phyloP scores from a whole-genome alignment of 345 rosid species.

The Dimocarpus longan region DNA sequence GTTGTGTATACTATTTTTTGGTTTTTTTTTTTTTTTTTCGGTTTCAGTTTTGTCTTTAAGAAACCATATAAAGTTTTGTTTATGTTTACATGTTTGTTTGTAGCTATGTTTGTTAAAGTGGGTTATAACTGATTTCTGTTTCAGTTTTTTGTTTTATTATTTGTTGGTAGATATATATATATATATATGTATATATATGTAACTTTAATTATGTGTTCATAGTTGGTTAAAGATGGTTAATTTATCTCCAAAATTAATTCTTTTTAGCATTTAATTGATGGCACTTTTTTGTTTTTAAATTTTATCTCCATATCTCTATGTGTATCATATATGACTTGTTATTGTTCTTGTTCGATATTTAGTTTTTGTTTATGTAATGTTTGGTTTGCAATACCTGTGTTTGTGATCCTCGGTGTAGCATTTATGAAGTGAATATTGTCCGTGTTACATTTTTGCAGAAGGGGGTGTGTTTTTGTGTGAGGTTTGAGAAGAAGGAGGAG shows the following conservation, averaged over 20 bases:
- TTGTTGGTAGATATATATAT: slow-evolving; percentile 4
- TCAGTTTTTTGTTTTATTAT: neutral
- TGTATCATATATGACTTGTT: neutral
- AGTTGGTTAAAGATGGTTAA: slow-evolving; percentile 11
- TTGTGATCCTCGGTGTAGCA: slow-evolving; percentile 4
- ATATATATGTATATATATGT: slow-evolving; percentile 9
- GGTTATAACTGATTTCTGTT: slow-evolving; percentile 41
- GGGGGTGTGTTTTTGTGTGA: slow-evolving; percentile 3
- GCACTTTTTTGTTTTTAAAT: neutral
- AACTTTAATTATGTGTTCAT: slow-evolving; percentile 15
- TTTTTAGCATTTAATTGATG: slow-evolving; percentile 3
- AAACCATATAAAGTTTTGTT: neutral
- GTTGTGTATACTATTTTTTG: slow-evolving; percentile 20
- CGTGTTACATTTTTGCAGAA: slow-evolving; percentile 26
- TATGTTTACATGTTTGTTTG: slow-evolving; percentile 3
- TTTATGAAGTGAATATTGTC: slow-evolving; percentile 25
- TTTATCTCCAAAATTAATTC: slow-evolving; percentile 19
- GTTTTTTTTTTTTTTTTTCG: neutral
- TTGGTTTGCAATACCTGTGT: neutral
- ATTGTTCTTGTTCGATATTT: neutral
- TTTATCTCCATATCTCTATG: neutral
- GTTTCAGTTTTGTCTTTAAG: slow-evolving; percentile 1
- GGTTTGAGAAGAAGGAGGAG: slow-evolving; percentile 11
- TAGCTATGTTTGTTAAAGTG: slow-evolving; percentile 38
- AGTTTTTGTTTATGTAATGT: neutral